phyloP scores from a whole-genome alignment of 805 yeast species.

The Debaryomyces hansenii region DNA sequence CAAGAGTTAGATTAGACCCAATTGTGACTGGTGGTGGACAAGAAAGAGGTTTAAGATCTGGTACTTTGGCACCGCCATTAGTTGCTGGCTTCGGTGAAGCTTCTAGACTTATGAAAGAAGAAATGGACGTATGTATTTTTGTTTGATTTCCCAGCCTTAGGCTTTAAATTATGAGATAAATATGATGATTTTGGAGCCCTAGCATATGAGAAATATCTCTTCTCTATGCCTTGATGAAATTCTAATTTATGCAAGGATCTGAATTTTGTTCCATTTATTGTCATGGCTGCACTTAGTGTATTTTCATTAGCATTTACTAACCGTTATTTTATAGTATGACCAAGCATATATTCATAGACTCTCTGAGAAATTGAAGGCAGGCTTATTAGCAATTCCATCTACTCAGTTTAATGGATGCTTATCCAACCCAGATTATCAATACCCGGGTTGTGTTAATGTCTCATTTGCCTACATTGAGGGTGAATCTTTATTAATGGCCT shows the following conservation, averaged over 20 bases:
- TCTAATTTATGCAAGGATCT: slow-evolving; percentile 20
- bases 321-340: slow-evolving; percentile 47
- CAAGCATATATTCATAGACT: slow-evolving; percentile 65
- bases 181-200: background rate
- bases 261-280: slow-evolving; percentile 1
- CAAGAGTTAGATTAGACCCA: slow-evolving; percentile 95
- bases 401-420: slow-evolving; percentile 88
- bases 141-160: background rate
- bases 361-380: slow-evolving; percentile 69
- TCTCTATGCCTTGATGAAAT: slow-evolving; percentile 2
- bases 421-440: slow-evolving; percentile 46
- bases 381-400: slow-evolving; percentile 79
- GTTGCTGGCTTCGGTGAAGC: slow-evolving; percentile 98
- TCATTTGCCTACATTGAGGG: slow-evolving; percentile 98
- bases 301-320: slow-evolving; percentile 1
- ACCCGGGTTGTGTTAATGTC: slow-evolving; percentile 93
- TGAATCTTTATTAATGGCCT: slow-evolving; percentile 95
- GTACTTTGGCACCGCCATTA: slow-evolving; percentile 95
- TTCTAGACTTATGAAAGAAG: slow-evolving; percentile 75
- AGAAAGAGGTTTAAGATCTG: slow-evolving; percentile 96
- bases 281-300: background rate
- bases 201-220: background rate
- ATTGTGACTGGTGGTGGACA: slow-evolving; percentile 97
- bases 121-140: slow-evolving; percentile 44
- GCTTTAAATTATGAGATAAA: background rate